These are phyloP conservation scores for Gonium pectorale DNA, from an alignment of 139 green algal species.

Conservation along the genomic window DNA sequence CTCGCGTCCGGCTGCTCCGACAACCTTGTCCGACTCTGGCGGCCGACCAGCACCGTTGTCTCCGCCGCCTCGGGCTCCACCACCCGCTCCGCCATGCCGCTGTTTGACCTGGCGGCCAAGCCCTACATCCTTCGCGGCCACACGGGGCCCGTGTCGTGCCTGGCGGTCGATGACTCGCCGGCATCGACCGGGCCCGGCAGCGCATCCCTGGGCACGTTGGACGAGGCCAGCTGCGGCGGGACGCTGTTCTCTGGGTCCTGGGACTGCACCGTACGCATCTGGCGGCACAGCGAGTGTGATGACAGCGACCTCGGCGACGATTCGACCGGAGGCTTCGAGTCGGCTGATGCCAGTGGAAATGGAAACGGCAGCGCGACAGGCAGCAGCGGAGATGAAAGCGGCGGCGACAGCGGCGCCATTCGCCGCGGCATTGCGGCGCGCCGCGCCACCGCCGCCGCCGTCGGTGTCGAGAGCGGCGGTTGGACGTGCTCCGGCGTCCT, in stretches of 20 bases:
- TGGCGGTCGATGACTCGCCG: constrained; percentile 57
- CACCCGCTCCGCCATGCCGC: constrained; percentile 1
- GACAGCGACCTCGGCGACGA: constrained; percentile 19
- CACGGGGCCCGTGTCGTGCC: constrained; percentile 69
- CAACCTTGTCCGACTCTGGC: constrained; percentile 61
- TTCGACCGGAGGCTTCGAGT: background rate
- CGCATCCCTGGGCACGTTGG: no score
- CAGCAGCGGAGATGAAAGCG: constrained; percentile 13
- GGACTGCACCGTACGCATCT: constrained; percentile 74
- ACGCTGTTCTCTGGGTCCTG: constrained; percentile 62
- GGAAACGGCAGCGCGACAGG: background rate
- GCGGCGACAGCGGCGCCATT: background rate
- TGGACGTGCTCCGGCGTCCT: constrained; percentile 52
- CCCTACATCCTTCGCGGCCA: constrained; percentile 62
- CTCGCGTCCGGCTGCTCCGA: constrained; percentile 65
- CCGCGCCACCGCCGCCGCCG: background rate
- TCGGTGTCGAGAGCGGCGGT: background rate
- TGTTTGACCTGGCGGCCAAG: constrained; percentile 63
- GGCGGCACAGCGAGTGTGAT: constrained; percentile 10
- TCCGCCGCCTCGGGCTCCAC: background rate
- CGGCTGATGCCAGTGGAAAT: background rate
- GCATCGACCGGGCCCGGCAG: no score
- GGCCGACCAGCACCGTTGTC: background rate
- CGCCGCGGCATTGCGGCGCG: background rate
- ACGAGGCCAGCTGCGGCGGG: no score